Conservation (phyloP, 768 basidiomycete genomes). For the Mycena polygramma region DNA sequence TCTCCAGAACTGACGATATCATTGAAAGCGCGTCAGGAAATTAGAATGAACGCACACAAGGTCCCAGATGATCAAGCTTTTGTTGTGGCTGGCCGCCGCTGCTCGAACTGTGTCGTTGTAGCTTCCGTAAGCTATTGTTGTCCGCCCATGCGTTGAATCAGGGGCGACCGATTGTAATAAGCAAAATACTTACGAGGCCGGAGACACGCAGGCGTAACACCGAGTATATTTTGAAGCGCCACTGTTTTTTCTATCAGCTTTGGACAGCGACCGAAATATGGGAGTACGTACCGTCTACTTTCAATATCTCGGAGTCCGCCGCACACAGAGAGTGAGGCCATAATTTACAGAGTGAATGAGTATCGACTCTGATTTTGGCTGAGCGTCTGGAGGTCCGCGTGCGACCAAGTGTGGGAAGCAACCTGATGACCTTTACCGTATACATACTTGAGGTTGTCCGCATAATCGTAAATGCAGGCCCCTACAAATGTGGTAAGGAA, state of each 20-base stretch:
- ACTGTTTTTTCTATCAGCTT: neutral
- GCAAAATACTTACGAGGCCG: constrained; percentile 47
- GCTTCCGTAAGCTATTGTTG: constrained; percentile 49
- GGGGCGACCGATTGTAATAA: too few species aligned
- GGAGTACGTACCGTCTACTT: constrained; percentile 5
- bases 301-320: constrained; percentile 1
- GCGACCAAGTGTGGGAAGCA: constrained; percentile 50
- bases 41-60: constrained; percentile 44
- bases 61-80: constrained; percentile 49
- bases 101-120: constrained; percentile 50
- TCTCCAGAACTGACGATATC: constrained; percentile 50
- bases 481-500: constrained; percentile 31
- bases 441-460: constrained; percentile 43
- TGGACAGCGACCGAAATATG: too few species aligned
- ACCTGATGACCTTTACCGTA: constrained; percentile 43
- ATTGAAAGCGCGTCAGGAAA: too few species aligned
- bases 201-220: constrained; percentile 46
- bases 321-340: neutral
- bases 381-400: too few species aligned
- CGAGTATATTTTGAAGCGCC: constrained; percentile 2
- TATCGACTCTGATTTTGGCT: constrained; percentile 6
- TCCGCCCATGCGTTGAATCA: too few species aligned
- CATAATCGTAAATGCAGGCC: constrained; percentile 49
- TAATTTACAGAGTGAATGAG: neutral
- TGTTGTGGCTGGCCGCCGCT: constrained; percentile 41